These are phyloP conservation scores for Botryotinia narcissicola DNA, from an alignment of 2,329 filamentous ascomycete species.

Conservation along the genomic window DNA sequence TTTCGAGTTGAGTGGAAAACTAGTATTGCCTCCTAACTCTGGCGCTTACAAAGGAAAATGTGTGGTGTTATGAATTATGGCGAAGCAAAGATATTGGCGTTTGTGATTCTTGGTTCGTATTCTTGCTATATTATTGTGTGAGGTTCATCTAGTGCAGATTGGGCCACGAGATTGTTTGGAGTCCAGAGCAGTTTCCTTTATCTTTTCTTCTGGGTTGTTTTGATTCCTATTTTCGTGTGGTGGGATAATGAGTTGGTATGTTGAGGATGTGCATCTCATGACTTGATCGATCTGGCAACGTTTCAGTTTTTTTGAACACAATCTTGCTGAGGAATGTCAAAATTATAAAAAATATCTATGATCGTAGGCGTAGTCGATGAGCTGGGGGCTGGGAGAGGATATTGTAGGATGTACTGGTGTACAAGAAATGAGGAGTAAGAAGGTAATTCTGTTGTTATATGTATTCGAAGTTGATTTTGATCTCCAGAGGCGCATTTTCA, in stretches of 20 bases:
- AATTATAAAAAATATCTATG: background rate
- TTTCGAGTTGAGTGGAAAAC: background rate
- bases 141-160: conserved; percentile 18
- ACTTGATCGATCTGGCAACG: background rate
- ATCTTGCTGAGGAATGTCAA: background rate
- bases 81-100: background rate
- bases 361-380: too few species aligned
- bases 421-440: too few species aligned
- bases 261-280: background rate
- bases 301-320: background rate
- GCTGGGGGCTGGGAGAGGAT: background rate
- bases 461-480: background rate
- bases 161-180: conserved; percentile 8
- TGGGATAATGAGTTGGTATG: background rate
- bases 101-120: conserved; percentile 14
- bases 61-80: background rate
- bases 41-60: background rate
- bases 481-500: background rate
- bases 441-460: background rate
- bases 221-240: background rate
- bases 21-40: background rate
- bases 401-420: background rate
- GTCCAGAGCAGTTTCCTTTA: background rate
- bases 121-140: background rate
- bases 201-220: background rate